phyloP scores from a whole-genome alignment of 106 monocot genomes.

The Amphibolis antarctica region DNA sequence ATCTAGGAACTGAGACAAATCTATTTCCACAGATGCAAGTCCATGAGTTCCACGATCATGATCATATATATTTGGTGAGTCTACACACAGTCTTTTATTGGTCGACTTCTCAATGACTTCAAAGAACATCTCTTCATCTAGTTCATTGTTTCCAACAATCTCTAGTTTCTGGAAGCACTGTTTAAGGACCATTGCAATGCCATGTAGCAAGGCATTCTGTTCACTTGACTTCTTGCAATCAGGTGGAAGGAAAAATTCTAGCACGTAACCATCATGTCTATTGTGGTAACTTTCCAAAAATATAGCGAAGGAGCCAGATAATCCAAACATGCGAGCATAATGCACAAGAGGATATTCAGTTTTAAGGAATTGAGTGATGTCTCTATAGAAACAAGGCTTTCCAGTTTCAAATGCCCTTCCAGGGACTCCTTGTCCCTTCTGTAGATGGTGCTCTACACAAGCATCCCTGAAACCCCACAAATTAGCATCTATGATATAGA shows the following conservation, averaged over 20 bases:
- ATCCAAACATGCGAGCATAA: conserved; percentile 70
- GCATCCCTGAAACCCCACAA: conserved; percentile 86
- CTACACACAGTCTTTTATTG: conserved; percentile 13
- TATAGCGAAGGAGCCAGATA: conserved; percentile 50
- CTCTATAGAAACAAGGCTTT: conserved; percentile 41
- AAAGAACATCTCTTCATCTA: conserved; percentile 18
- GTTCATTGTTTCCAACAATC: conserved; percentile 17
- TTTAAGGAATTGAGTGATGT: conserved; percentile 62
- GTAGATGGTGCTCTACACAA: conserved; percentile 73
- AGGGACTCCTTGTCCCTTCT: conserved; percentile 75
- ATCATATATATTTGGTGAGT: conserved; percentile 9
- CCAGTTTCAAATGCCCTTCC: conserved; percentile 46
- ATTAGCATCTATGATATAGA: conserved; percentile 52
- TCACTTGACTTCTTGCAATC: conserved; percentile 26
- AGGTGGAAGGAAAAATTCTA: conserved; percentile 80
- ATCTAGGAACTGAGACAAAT: background rate
- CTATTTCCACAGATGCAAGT: conserved; percentile 10
- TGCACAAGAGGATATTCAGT: conserved; percentile 83
- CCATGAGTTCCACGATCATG: background rate
- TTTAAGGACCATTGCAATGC: conserved; percentile 35
- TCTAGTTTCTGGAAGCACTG: conserved; percentile 39
- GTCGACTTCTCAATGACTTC: conserved; percentile 20
- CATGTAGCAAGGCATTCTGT: conserved; percentile 36
- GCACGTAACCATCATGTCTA: conserved; percentile 51
- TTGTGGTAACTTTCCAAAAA: conserved; percentile 49